Conservation (phyloP, 306 rosid genomes). For the Lotus japonicus region DNA sequence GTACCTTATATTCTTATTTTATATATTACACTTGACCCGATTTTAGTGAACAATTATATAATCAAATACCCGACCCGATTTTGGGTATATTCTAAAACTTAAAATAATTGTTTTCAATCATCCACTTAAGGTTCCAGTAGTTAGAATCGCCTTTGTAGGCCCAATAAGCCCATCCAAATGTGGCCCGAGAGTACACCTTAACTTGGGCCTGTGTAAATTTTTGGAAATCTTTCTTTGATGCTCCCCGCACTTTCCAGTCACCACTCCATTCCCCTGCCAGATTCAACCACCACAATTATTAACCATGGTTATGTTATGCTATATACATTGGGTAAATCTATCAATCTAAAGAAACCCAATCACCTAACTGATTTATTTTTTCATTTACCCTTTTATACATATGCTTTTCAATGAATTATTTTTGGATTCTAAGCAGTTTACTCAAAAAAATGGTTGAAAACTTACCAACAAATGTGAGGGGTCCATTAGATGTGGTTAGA, state of each 20-base stretch:
- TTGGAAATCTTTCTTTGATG: slow-evolving; percentile 34
- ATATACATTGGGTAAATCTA: too few relatives aligned
- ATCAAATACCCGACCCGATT: not conserved
- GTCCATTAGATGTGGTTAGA: slow-evolving; percentile 42
- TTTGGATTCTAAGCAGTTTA: too few relatives aligned
- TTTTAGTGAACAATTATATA: not conserved
- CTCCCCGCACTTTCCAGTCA: slow-evolving; percentile 30
- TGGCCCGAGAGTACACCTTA: slow-evolving; percentile 42
- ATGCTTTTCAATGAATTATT: too few relatives aligned
- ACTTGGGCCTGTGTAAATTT: slow-evolving; percentile 28
- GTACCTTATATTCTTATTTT: not conserved
- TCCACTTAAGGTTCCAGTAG: slow-evolving; percentile 50
- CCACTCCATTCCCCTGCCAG: slow-evolving; percentile 58
- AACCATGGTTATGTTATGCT: too few relatives aligned
- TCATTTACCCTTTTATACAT: too few relatives aligned
- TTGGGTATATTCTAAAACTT: not conserved
- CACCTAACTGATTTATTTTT: too few relatives aligned
- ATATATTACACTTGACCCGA: slow-evolving; percentile 9
- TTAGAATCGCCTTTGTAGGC: slow-evolving; percentile 38
- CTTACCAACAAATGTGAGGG: slow-evolving; percentile 54
- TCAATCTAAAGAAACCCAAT: too few relatives aligned
- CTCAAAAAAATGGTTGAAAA: not conserved
- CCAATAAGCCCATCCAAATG: slow-evolving; percentile 69
- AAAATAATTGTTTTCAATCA: slow-evolving; percentile 33
- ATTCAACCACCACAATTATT: too few relatives aligned